A percentile compares a stretch with the other conserved stretches of the same genome.
Evolutionary conservation across 1,284 basidiomycete genomes (phyloP).

Genomic region (Porogramme epimiltina): DNA sequence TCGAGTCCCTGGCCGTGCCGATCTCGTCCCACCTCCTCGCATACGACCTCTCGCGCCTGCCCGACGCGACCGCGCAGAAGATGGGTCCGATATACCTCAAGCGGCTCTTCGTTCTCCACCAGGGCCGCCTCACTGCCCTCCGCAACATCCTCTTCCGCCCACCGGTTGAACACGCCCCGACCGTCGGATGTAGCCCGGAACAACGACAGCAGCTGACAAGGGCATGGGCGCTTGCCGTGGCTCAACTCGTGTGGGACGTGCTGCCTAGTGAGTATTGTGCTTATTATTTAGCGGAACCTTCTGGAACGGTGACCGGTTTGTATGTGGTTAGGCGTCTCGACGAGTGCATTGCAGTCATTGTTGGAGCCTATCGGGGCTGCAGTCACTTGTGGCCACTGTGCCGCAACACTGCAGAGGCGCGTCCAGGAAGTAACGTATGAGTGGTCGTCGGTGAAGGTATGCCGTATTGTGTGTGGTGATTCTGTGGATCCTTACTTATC

Average conservation of each 20-base stretch:
- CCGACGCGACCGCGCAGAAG: conserved; percentile 33
- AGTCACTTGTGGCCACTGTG: conserved; percentile 48
- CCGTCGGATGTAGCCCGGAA: conserved; percentile 27
- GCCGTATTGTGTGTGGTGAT: too few relatives aligned
- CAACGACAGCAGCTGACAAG: conserved; percentile 32
- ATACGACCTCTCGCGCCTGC: conserved; percentile 30
- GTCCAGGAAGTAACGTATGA: conserved; percentile 64
- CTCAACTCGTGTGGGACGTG: conserved; percentile 38
- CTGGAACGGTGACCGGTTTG: too few relatives aligned
- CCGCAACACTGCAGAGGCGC: conserved; percentile 54
- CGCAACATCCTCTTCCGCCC: conserved; percentile 36
- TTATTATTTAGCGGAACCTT: too few relatives aligned
- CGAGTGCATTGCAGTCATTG: conserved; percentile 26
- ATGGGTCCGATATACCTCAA: conserved; percentile 43
- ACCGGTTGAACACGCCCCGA: conserved; percentile 33
- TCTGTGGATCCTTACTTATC: too few relatives aligned
- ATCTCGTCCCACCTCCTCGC: conserved; percentile 38
- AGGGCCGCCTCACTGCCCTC: conserved; percentile 36
- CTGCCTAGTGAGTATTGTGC: conserved; percentile 30
- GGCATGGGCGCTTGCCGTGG: conserved; percentile 38
- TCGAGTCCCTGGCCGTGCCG: conserved; percentile 36
- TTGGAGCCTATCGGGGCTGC: conserved; percentile 28
- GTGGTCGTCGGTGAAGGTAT: conserved; percentile 70
- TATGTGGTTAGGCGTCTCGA: conserved; percentile 27
- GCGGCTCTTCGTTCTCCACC: conserved; percentile 41